Evolutionary conservation across 2,329 filamentous ascomycete species (phyloP), one percentile per base, ranked within the genome.

Genomic region (Dactylellina haptotyla): DNA sequence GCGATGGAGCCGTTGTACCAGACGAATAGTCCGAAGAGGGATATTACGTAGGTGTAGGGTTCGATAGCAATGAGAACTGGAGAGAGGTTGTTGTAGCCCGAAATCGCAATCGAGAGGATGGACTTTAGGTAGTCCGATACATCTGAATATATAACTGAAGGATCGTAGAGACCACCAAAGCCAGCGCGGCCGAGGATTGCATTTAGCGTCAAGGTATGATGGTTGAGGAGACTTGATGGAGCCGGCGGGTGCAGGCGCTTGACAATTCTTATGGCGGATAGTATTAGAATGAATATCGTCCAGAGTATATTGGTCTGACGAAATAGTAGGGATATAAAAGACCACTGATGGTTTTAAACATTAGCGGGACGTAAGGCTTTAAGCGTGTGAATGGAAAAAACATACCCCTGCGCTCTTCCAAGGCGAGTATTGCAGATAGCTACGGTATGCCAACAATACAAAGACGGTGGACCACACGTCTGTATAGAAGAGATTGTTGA

Each of bases 221-320:
- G 71, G 25, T 67, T 61, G 1, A 67, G 41, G 6, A 75, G 48
- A 16, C 51, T 56, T 5, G 70, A 75, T 4, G 62, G 70, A 73
- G 4, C 85, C 88, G 18, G 58, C 28, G 69, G 69, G 23, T 64
- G 64, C 16, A 75, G 64, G 12, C 69, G 64, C 23, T 74, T 74
- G 53, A 69, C 56, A 14, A 75, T 63, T 37, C 70, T 57, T 25
- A 71, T 58, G 6, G 65, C 45, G 12, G 58, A 62, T 6, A 75
- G 46, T 1, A 90, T 90, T 77, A 92, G 87, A 78, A 91, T 92
- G 0, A 93, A 84, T 0, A 91, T 89, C 0, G 93, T 89, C 95
- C 95, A 99, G 80, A 99, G 97, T 64, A 98, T 90, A 78, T 99
- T 99, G 0, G 95, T 99, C 81, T 99, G 95, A 23, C 95, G 86